phyloP scores from a whole-genome alignment of 306 rosid genomes.

The Lablab purpureus region DNA sequence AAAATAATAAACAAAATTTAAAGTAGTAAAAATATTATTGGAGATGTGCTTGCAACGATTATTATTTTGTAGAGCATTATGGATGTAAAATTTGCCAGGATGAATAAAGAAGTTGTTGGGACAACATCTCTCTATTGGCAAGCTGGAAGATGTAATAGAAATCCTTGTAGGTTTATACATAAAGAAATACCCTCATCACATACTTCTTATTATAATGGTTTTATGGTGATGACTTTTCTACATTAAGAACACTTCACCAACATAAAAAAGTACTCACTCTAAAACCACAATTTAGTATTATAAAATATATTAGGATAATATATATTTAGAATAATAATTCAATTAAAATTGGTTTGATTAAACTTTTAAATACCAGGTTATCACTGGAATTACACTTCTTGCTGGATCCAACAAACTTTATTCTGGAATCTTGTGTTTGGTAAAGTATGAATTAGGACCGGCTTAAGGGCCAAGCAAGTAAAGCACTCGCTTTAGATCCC shows the following conservation, averaged over 20 bases:
- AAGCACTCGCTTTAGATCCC: too few species aligned
- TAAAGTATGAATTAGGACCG: too few species aligned
- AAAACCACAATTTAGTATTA: too few species aligned
- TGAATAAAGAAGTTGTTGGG: neutral
- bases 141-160: conserved; percentile 43
- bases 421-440: too few species aligned
- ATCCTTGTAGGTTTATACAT: conserved; percentile 45
- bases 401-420: conserved; percentile 53
- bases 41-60: too few species aligned
- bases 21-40: too few species aligned
- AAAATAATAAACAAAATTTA: too few species aligned
- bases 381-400: conserved; percentile 60
- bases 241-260: conserved; percentile 54
- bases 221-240: conserved; percentile 46
- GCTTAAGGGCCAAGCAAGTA: too few species aligned
- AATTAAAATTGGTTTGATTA: neutral
- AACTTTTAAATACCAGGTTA: conserved; percentile 40
- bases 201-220: neutral
- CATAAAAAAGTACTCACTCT: conserved; percentile 38
- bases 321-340: too few species aligned
- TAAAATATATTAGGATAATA: too few species aligned
- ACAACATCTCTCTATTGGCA: conserved; percentile 39
- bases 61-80: too few species aligned
- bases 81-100: neutral
- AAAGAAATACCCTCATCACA: neutral